A percentile compares a stretch with the other conserved stretches of the same genome.
These are phyloP conservation scores for Capsicum pubescens DNA, from an alignment of 257 asterid species.

Conservation along the genomic window DNA sequence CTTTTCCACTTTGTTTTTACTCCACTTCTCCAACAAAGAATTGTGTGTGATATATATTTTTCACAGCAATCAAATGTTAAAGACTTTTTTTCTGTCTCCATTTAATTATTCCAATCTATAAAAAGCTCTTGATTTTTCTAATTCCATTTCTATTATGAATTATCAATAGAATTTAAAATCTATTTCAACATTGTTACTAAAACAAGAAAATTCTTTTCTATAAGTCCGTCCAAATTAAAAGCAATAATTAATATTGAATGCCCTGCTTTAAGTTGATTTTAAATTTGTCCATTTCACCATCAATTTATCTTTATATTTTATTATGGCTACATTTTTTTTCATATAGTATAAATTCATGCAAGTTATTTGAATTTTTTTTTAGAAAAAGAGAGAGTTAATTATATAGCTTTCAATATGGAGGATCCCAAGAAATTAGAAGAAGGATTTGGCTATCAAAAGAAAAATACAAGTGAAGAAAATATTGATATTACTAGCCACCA, in stretches of 20 bases:
- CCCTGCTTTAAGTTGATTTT: conserved; percentile 12
- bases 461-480: conserved; percentile 19
- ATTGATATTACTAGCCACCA: conserved; percentile 9
- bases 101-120: neutral
- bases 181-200: neutral
- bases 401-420: conserved; percentile 39
- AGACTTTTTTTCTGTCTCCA: too few species aligned
- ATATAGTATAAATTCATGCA: conserved; percentile 19
- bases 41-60: too few species aligned
- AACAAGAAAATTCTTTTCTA: neutral
- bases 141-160: neutral
- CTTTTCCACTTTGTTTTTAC: too few species aligned
- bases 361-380: neutral
- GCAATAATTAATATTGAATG: neutral
- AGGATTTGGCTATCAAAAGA: conserved; percentile 42
- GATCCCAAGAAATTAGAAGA: conserved; percentile 58
- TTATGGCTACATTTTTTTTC: neutral
- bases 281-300: neutral
- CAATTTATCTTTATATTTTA: neutral
- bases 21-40: too few species aligned
- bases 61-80: too few species aligned
- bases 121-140: neutral
- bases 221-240: neutral
- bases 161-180: neutral
- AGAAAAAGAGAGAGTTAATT: neutral